These are phyloP conservation scores for Protea cynaroides DNA, from an alignment of 164 flowering plant genomes.

Conservation along the genomic window DNA sequence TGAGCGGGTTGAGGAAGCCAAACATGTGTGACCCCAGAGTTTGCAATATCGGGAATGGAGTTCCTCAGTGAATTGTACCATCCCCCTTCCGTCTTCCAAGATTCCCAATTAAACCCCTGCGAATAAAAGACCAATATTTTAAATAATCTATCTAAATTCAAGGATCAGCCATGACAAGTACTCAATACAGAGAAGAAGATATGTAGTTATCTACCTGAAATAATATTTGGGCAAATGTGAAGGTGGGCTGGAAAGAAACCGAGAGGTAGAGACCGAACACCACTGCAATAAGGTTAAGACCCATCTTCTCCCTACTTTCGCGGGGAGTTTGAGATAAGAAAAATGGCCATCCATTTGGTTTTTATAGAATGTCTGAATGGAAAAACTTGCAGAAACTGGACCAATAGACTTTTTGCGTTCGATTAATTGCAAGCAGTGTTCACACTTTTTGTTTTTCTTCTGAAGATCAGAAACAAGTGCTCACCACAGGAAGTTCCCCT, in stretches of 20 bases:
- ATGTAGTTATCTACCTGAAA: slow-evolving; percentile 5
- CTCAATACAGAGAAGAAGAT: neutral
- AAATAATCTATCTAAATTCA: neutral
- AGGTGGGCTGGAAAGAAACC: slow-evolving; percentile 14
- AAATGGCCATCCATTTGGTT: too few species aligned
- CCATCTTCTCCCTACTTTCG: slow-evolving; percentile 1
- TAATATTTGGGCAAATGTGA: slow-evolving; percentile 8
- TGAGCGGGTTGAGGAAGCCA: slow-evolving; percentile 87
- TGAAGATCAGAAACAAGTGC: too few species aligned
- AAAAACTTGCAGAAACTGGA: too few species aligned
- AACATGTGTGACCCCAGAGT: slow-evolving; percentile 64
- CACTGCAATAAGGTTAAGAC: neutral
- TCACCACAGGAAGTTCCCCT: too few species aligned
- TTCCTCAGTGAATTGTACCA: slow-evolving; percentile 49
- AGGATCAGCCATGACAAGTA: slow-evolving; percentile 18
- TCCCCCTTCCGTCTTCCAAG: slow-evolving; percentile 51
- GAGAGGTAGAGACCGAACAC: slow-evolving; percentile 10
- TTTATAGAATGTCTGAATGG: too few species aligned
- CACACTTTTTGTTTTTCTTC: too few species aligned
- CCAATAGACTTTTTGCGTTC: too few species aligned
- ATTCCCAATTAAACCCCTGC: slow-evolving; percentile 82
- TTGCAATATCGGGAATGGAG: slow-evolving; percentile 36
- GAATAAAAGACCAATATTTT: neutral
- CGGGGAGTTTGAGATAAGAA: too few species aligned
- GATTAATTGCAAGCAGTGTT: too few species aligned